Percentiles rank a stretch among this genome's conserved stretches.
These are phyloP conservation scores for Aspergillus nomiae DNA, from an alignment of 2,329 filamentous ascomycete genomes.

Conservation along the genomic window DNA sequence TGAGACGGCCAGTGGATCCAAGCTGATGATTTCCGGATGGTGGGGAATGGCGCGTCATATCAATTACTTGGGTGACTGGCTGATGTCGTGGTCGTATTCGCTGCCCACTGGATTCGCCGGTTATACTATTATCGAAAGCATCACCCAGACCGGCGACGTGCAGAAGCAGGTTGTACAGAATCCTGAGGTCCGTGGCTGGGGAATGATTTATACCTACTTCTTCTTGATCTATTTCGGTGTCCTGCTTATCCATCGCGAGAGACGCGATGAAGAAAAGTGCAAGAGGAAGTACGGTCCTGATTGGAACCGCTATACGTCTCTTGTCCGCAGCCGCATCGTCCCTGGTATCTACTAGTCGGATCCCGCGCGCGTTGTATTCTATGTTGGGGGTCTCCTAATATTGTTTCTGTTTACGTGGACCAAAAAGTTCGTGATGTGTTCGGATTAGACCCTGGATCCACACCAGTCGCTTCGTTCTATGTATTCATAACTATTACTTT, in stretches of 20 bases:
- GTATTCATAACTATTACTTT: background rate
- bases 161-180: constrained; percentile 73
- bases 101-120: constrained; percentile 84
- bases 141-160: constrained; percentile 59
- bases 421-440: background rate
- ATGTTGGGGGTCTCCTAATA: no score
- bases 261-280: constrained; percentile 89
- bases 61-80: constrained; percentile 95
- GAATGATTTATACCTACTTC: constrained; percentile 89
- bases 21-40: constrained; percentile 83
- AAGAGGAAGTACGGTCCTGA: constrained; percentile 86
- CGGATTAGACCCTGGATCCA: background rate
- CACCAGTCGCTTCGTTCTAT: background rate
- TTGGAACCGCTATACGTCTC: constrained; percentile 84
- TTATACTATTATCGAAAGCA: constrained; percentile 65
- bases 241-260: constrained; percentile 81
- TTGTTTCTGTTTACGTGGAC: background rate
- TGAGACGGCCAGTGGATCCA: constrained; percentile 78
- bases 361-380: no score
- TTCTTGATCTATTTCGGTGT: constrained; percentile 91
- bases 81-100: constrained; percentile 88
- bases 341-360: constrained; percentile 73
- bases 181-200: constrained; percentile 76
- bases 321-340: constrained; percentile 79
- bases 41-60: constrained; percentile 91